phyloP scores from a whole-genome alignment of 2,329 filamentous ascomycete genomes.

The Arachnopeziza araneosa region DNA sequence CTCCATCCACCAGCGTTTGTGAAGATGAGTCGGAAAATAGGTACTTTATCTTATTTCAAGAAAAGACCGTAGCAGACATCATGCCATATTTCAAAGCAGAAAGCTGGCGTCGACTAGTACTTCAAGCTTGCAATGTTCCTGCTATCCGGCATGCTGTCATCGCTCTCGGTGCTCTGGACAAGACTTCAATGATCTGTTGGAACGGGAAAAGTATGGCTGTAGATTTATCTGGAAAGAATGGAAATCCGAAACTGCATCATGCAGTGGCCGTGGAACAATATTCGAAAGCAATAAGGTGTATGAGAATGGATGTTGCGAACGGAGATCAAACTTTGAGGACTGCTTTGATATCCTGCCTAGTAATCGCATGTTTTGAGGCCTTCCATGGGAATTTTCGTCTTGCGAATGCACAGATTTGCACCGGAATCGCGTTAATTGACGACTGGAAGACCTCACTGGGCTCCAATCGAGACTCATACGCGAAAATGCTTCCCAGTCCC shows the following conservation, averaged over 20 bases:
- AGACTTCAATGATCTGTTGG: not conserved
- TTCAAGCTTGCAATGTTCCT: slow-evolving; percentile 26
- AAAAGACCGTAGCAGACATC: slow-evolving; percentile 13
- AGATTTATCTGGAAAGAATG: not conserved
- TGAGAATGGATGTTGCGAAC: slow-evolving; percentile 9
- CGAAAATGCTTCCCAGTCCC: slow-evolving; percentile 4
- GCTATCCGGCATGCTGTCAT: slow-evolving; percentile 15
- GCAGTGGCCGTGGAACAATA: slow-evolving; percentile 17
- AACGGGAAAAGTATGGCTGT: not conserved
- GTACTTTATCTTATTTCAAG: slow-evolving; percentile 18
- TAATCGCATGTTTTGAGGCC: slow-evolving; percentile 23
- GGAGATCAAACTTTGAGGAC: slow-evolving; percentile 15
- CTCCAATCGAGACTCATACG: not conserved
- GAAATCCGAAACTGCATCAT: slow-evolving; percentile 8
- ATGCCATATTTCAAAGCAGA: slow-evolving; percentile 13
- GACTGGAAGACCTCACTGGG: slow-evolving; percentile 13
- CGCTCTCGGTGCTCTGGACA: slow-evolving; percentile 16
- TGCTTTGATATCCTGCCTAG: slow-evolving; percentile 17
- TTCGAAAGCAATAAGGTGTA: slow-evolving; percentile 13
- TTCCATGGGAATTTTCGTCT: slow-evolving; percentile 15
- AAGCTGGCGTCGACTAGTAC: slow-evolving; percentile 15
- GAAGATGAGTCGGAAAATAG: slow-evolving; percentile 15
- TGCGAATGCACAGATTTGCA: slow-evolving; percentile 10
- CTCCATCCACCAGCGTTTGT: slow-evolving; percentile 8
- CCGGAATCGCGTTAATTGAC: slow-evolving; percentile 22